These are phyloP conservation scores for Boletus albobrunnescens DNA, from an alignment of 1,284 basidiomycete species.

Conservation along the genomic window DNA sequence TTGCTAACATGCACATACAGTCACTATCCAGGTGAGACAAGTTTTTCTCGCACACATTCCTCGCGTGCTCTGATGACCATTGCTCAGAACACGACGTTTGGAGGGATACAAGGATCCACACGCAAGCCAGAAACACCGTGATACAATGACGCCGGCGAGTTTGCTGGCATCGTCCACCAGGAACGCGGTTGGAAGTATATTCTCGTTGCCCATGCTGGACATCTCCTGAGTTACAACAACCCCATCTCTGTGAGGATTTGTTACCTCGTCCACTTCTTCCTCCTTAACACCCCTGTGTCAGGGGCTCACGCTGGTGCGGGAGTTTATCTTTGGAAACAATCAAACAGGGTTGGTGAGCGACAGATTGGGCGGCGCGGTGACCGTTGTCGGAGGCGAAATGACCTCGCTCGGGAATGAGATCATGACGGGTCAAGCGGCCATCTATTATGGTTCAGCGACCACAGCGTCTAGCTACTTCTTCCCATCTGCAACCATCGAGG, in stretches of 20 bases:
- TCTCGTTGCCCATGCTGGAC: conserved; percentile 53
- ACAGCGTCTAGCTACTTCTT: conserved; percentile 50
- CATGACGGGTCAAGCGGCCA: conserved; percentile 47
- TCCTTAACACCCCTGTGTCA: conserved; percentile 45
- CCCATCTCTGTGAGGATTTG: conserved; percentile 47
- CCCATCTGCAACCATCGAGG: conserved; percentile 50
- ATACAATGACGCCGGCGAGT: conserved; percentile 52
- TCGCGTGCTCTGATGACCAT: neutral
- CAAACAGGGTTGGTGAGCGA: conserved; percentile 46
- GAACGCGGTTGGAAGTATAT: conserved; percentile 67
- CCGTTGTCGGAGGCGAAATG: conserved; percentile 56
- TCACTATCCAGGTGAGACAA: conserved; percentile 57
- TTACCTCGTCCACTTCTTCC: conserved; percentile 37
- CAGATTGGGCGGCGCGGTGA: conserved; percentile 21
- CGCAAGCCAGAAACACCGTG: conserved; percentile 58
- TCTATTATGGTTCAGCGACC: conserved; percentile 48
- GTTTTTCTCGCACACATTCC: neutral
- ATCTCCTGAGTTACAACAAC: conserved; percentile 49
- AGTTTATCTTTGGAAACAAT: conserved; percentile 57
- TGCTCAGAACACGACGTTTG: conserved; percentile 71
- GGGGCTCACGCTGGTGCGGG: conserved; percentile 53
- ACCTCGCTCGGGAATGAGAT: conserved; percentile 40
- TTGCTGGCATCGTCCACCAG: conserved; percentile 67
- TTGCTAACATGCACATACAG: conserved; percentile 31
- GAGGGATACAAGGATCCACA: conserved; percentile 67